phyloP scores from a whole-genome alignment of 371 early-diverging fungal genomes.

The Capillidium heterosporum region DNA sequence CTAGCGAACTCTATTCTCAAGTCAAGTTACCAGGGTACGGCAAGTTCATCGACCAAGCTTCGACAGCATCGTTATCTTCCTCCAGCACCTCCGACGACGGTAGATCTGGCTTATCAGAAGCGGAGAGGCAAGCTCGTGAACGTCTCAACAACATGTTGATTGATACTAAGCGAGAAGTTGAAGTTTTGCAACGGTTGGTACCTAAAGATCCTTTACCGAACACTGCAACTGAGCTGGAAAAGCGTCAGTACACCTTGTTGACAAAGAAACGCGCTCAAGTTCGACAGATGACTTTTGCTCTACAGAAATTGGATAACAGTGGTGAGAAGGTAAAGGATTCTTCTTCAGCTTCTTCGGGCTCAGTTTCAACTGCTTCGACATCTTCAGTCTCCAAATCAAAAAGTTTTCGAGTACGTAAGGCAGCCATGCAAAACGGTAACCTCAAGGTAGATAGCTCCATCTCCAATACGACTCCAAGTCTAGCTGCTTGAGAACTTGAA shows the following conservation, averaged over 20 bases:
- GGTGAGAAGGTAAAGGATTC: no score
- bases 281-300: not conserved
- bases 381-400: no score
- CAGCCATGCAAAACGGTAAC: no score
- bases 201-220: not conserved
- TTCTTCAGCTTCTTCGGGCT: no score
- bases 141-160: not conserved
- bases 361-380: no score
- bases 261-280: not conserved
- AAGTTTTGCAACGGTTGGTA: not conserved
- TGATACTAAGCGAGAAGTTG: not conserved
- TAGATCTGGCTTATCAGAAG: no score
- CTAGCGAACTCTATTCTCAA: not conserved
- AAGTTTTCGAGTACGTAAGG: no score
- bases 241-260: not conserved
- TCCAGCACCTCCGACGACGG: no score
- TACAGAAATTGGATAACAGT: not conserved
- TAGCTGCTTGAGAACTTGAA: no score
- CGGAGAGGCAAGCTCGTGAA: not conserved
- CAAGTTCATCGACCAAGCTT: not conserved
- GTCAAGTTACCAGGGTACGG: not conserved
- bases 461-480: no score
- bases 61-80: not conserved
- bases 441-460: no score
- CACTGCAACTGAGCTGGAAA: not conserved